Percentiles rank a stretch among this genome's conserved stretches.
Evolutionary conservation across 495 filamentous ascomycete genomes (phyloP).

Genomic region (Neurospora sublineolata): DNA sequence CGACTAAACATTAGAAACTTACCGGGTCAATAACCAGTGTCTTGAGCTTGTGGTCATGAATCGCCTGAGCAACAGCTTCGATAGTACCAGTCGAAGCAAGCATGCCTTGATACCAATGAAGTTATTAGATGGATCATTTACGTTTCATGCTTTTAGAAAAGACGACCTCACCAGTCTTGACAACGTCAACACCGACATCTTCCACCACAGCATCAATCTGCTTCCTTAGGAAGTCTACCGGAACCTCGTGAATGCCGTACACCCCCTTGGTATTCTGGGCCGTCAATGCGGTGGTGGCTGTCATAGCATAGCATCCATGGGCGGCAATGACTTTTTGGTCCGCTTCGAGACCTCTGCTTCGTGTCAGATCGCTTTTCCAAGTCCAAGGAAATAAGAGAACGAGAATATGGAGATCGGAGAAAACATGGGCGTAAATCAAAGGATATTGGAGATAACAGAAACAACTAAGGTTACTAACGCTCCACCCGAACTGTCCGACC

Average conservation of each 20-base stretch:
- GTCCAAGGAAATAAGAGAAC: neutral
- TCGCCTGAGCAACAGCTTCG: constrained; percentile 55
- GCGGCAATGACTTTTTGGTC: constrained; percentile 91
- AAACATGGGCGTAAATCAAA: neutral
- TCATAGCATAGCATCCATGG: constrained; percentile 90
- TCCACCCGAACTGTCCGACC: constrained; percentile 84
- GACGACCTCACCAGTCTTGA: constrained; percentile 66
- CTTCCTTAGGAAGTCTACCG: constrained; percentile 65
- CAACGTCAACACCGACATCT: constrained; percentile 78
- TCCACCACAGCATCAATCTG: constrained; percentile 74
- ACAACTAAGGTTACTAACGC: constrained; percentile 47
- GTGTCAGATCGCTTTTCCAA: constrained; percentile 3
- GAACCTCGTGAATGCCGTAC: constrained; percentile 65
- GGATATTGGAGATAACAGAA: neutral
- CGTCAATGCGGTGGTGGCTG: constrained; percentile 88
- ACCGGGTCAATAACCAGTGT: constrained; percentile 75
- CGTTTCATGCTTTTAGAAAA: neutral
- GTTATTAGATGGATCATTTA: neutral
- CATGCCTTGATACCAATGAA: constrained; percentile 55
- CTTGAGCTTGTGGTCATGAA: constrained; percentile 49
- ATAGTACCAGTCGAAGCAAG: constrained; percentile 71
- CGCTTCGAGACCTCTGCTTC: constrained; percentile 76
- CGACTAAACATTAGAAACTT: constrained; percentile 8
- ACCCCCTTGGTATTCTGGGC: constrained; percentile 89
- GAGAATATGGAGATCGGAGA: neutral